phyloP scores from a whole-genome alignment of 2,329 filamentous ascomycete species.

The Pseudopithomyces chartarum region DNA sequence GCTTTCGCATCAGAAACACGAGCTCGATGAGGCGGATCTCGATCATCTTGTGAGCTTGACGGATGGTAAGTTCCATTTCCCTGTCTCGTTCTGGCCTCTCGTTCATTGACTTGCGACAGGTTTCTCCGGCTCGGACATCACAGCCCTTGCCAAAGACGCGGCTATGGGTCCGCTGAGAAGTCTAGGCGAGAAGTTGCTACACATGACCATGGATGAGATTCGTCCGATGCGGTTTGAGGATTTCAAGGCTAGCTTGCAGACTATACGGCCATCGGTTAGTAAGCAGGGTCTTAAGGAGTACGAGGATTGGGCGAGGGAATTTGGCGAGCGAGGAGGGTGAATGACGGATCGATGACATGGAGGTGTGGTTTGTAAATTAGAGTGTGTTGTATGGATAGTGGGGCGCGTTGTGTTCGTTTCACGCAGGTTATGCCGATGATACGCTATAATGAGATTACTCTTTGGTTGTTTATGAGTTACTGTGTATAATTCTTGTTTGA shows the following conservation, averaged over 20 bases:
- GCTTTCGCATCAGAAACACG: conserved; percentile 85
- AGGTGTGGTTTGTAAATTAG: background rate
- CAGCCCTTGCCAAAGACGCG: conserved; percentile 93
- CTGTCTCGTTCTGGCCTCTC: background rate
- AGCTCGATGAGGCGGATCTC: conserved; percentile 73
- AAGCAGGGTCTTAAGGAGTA: conserved; percentile 83
- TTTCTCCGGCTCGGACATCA: conserved; percentile 98
- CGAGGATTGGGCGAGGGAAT: conserved; percentile 92
- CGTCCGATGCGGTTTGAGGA: conserved; percentile 81
- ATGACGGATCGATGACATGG: background rate
- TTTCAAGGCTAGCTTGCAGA: conserved; percentile 81
- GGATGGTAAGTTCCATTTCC: conserved; percentile 65
- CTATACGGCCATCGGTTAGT: conserved; percentile 88
- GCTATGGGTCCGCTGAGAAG: conserved; percentile 95
- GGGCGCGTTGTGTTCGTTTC: too few species aligned
- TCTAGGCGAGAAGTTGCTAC: conserved; percentile 84
- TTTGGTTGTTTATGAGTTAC: too few species aligned
- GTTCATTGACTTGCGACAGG: conserved; percentile 57
- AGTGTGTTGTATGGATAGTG: background rate
- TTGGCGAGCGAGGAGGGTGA: conserved; percentile 86
- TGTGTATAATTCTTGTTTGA: too few species aligned
- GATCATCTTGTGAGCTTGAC: conserved; percentile 76
- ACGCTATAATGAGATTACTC: too few species aligned
- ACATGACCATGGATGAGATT: conserved; percentile 94
- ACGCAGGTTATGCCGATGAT: too few species aligned